phyloP scores from a whole-genome alignment of 148 eudicot genomes.

The Polygonum aviculare region DNA sequence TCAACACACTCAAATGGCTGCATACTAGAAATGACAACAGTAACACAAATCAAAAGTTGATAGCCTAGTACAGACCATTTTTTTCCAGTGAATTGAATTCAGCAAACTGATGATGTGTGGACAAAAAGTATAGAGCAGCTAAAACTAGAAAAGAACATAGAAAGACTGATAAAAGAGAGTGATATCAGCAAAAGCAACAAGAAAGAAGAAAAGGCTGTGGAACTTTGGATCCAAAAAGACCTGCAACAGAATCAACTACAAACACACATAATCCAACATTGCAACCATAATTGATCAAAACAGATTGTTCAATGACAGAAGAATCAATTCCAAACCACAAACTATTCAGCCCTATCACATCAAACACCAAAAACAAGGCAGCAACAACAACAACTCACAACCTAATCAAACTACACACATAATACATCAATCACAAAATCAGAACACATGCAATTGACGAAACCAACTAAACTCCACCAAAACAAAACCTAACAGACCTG shows the following conservation, averaged over 20 bases:
- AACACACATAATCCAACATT: background rate
- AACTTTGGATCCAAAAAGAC: no score
- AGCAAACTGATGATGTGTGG: background rate
- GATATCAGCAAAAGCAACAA: background rate
- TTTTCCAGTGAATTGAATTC: background rate
- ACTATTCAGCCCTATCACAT: background rate
- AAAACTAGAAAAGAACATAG: background rate
- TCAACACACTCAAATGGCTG: background rate
- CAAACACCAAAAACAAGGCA: background rate
- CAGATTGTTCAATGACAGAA: background rate
- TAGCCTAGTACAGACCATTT: background rate
- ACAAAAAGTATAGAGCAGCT: background rate
- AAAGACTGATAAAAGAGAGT: background rate
- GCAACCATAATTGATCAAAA: background rate
- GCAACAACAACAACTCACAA: background rate
- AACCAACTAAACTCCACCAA: background rate
- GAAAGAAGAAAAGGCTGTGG: no score
- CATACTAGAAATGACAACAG: background rate
- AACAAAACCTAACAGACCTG: slow-evolving; percentile 36
- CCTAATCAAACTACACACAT: background rate
- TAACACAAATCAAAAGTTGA: background rate
- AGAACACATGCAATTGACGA: background rate
- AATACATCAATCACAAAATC: background rate
- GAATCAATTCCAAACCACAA: background rate
- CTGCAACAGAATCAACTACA: background rate